Conservation (phyloP, 352 stramenopile species). For the Phytophthora aleatoria region DNA sequence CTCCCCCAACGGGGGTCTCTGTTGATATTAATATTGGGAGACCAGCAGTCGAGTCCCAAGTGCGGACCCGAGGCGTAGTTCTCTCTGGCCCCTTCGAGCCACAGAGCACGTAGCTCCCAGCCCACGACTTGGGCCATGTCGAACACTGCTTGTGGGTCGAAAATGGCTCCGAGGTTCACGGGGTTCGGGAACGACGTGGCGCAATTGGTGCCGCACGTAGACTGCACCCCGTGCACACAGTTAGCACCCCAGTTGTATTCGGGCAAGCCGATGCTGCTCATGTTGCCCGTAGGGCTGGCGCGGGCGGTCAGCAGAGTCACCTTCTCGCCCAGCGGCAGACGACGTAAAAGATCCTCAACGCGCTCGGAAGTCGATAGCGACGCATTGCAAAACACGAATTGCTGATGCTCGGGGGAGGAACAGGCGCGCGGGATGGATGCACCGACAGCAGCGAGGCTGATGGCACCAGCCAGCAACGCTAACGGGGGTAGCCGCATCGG, state of each 20-base stretch:
- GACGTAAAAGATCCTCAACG: slow-evolving; percentile 78
- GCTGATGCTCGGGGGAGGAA: slow-evolving; percentile 22
- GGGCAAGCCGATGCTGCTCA: slow-evolving; percentile 82
- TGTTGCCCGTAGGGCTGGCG: slow-evolving; percentile 67
- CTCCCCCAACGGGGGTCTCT: slow-evolving; percentile 94
- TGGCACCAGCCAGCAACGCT: not conserved
- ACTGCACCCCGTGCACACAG: slow-evolving; percentile 92
- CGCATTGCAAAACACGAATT: slow-evolving; percentile 82
- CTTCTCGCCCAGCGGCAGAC: slow-evolving; percentile 76
- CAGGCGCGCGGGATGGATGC: slow-evolving; percentile 68
- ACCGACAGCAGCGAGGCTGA: not conserved
- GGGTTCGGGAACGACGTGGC: slow-evolving; percentile 93
- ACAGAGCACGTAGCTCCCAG: slow-evolving; percentile 78
- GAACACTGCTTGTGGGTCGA: slow-evolving; percentile 80
- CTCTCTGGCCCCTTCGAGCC: slow-evolving; percentile 76
- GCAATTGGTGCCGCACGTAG: slow-evolving; percentile 72
- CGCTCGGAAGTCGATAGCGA: slow-evolving; percentile 59
- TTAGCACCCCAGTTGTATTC: slow-evolving; percentile 95
- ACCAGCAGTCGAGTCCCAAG: slow-evolving; percentile 92
- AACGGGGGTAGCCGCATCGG: slow-evolving; percentile 3
- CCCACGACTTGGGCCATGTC: slow-evolving; percentile 90
- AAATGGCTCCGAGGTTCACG: slow-evolving; percentile 87
- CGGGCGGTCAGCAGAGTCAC: slow-evolving; percentile 70
- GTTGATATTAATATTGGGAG: slow-evolving; percentile 96
- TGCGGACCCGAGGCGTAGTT: slow-evolving; percentile 69